Evolutionary conservation across 106 monocot genomes (phyloP), one percentile per base, ranked within the genome.

Genomic region (Acorus gramineus): DNA sequence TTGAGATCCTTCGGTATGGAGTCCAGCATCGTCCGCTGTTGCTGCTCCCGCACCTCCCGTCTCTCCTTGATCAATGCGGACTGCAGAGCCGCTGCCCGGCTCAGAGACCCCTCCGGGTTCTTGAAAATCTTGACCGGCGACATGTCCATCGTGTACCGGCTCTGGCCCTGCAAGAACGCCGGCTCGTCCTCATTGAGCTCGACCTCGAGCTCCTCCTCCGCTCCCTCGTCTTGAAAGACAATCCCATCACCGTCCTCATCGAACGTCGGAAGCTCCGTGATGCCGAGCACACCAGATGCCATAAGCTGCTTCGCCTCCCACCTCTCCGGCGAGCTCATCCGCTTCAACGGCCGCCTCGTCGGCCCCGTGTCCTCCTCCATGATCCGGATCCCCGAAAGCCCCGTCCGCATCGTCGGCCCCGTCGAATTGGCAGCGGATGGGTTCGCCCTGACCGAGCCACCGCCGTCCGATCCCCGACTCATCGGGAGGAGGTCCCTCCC

Each of bases 1-100:
- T 94, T 94, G 42, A 94, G 81, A 89, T 94, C 93, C 69, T 94
- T 94, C 42, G 93, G 93, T 11, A 94, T 94, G 0, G 93, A 94
- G 76, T 94, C 93, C 5, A 94, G 67, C 93, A 94, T 94, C 8
- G 93, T 89, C 47, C 93, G 67, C 67, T 94, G 93, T 49, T 94
- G 89, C 73, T 94, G 93, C 70, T 94, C 93, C 2, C 89, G 76
- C 12, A 94, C 89, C 66, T 94, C 93, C 73, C 93, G 79, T 64
- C 93, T 81, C 72, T 94, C 93, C 71, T 94, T 94, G 12, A 94
- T 94, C 7, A 94, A 81, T 68, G 93, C 93, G 4, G 93, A 86
- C 59, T 94, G 93, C 8, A 94, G 75, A 44, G 93, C 93, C 8
- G 93, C 93, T 11, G 93, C 93, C 47, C 93, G 55, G 69, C 93